Evolutionary conservation across 768 basidiomycete genomes (phyloP), one percentile per base, ranked within the genome.

Genomic region (Pulveroboletus sp.): DNA sequence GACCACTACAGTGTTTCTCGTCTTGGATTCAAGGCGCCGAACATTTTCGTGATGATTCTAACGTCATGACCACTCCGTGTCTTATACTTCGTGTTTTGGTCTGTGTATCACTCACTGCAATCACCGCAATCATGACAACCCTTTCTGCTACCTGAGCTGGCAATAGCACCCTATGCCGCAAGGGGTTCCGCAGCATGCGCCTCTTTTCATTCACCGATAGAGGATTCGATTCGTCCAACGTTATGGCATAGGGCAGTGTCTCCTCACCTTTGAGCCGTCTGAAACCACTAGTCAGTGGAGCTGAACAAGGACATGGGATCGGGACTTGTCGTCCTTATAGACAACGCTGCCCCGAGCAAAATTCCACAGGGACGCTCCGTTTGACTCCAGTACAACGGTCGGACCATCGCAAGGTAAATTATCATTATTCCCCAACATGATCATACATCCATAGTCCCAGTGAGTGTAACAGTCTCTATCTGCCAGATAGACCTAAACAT

Each of bases 341-440:
- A n/a, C n/a, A n/a, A n/a, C n/a, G n/a, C n/a, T n/a, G n/a, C 83
- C 63, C 94, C 93, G 31, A 94, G 55, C 0, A 84, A 81, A 33
- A 21, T 81, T 82, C 88, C 89, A 93, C 37, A 94, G 76, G 0
- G 81, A 73, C 56, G 77, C 73, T 3, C 91, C 91, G 55, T 88
- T 82, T 10, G 93, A 65, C 63, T 92, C 85, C 8, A 92, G 56
- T 3, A 91, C 89, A 8, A 94, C 78, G 9, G 86, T 71, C 3
- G 90, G 85, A 59, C 93, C 91, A 46, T 87, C 84, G 52, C 92
- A 94, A 0, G 91, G 91, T 15, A 32, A 11, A 21, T 12, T 93
- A 85, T 62, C 95, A n/a, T n/a, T n/a, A n/a, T n/a, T 85, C 0
- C 92, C 91, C 1, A 96, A 73, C 5, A 85, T 93, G 45, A 96